Base-by-base conservation (phyloP, 1,139 yeast genomes). In the Candida dubliniensis region DNA sequence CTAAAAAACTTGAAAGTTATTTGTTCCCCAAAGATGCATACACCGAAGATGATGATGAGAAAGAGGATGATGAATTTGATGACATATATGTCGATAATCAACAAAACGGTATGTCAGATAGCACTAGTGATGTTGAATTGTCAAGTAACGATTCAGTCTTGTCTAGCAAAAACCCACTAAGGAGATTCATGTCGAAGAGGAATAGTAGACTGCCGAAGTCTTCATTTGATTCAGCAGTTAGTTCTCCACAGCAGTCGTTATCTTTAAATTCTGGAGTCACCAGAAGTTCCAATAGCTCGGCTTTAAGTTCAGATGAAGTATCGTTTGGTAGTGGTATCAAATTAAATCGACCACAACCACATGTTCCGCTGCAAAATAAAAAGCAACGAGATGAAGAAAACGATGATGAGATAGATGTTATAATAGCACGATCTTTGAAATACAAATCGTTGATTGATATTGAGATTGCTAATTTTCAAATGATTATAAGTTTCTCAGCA, bases 401-500 rank as follows among this genome's bases (percentile, higher is more conserved):
- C 53, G 56, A 47, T 8, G 64, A 60, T 43, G 61, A 59, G 32
- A 44, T 60, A 10, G 52, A 59, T 0, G 46, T 58, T 15, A 56
- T 60, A 13, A 51, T 59, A 12, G 50, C 59, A 2, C 70, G 96
- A 40, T 87, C 95, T 0, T 75, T 86, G 29, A 76, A 76, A 45
- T 85, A 82, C 58, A 74, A 85, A 50, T 80, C 86, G 34, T 78
- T 88, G 36, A 79, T 82, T 23, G 74, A 77, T 42, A 72, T 88
- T 45, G 73, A 74, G 36, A 73, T 90, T 34, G 67, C 75, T 3
- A 71, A 76, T 31, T 72, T 83, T 36, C 66, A 70, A 23, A 63
- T 90, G 37, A 69, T 82, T 36, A 74, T 89, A 18, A 86, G 95
- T 47, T 88, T 87, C 68, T 82, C 83, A 57, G 96, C 96, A 2